Base-by-base conservation (phyloP, 164 flowering plant genomes). In the Aristolochia contorta region DNA sequence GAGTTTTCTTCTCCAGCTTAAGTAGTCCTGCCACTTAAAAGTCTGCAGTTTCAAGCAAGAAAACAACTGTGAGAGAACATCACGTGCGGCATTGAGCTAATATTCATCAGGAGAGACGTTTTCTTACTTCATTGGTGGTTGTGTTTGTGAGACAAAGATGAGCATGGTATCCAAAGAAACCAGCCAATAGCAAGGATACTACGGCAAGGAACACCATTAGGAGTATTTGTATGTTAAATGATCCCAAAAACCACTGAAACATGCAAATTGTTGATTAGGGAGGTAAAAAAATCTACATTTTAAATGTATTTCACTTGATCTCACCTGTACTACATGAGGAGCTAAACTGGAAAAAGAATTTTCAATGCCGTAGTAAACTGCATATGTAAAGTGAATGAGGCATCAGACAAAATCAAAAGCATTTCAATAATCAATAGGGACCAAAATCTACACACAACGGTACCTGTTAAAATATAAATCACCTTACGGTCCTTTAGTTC, bases 141-240 rank as follows among this genome's bases (percentile, higher is more conserved):
- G 86, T 91, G 72, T 94, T 94, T 63, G 82, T 80, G 55, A 89
- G 75, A 60, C 93, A 90, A 10, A 94, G 92, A 49, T 79, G 82
- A 21, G 84, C 79, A 69, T 94, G 96, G 74, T 88, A 91, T 18
- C 77, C 85, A 65, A 88, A 86, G 79, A 94, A 94, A 50, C 96
- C 96, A 0, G 81, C 86, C 67, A 93, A 65, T 41, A 88, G 79
- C 70, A 90, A 60, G 23, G 92, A 79, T 58, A 93, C 79, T 23
- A 88, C 73, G 54, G 83, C 89, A 47, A 90, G 84, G 72, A 93
- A 93, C 74, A 88, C 88, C 85, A 88, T 81, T 10, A 90, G 70
- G 66, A 93, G 95, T 72, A 93, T 71, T 70, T 93, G 99, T n/a
- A 95, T 86, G 78, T 90, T 86, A 64, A 84, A 84, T 33, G 96